Evolutionary conservation across 148 eudicot species (phyloP), one percentile per base, ranked within the genome.

Genomic region (Fagopyrum tataricum): DNA sequence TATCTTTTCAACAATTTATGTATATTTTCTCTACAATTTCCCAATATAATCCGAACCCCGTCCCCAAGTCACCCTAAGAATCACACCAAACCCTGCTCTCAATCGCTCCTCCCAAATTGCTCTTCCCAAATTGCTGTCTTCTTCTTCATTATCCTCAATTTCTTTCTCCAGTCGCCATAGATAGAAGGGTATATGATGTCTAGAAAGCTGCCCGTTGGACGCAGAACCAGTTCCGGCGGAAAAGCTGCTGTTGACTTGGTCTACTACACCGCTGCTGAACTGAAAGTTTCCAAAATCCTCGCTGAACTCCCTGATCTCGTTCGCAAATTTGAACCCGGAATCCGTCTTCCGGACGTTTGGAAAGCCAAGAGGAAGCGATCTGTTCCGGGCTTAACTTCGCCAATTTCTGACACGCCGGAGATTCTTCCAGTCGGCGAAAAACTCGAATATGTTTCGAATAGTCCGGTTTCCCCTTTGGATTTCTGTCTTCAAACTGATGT

Each of bases 11-110:
- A 64, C 43, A 39, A 37, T 4, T 64, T 64, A 31, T 31, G 37
- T 1, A 31, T 31, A 31, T 31, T 31, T 31, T 3, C 37, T 31
- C 37, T 31, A 31, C 37, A 31, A 31, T 31, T 31, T 31, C 37
- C 37, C 43, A n/a, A 64, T 64, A 64, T 31, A 64, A 37, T 64
- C 69, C 69, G 37, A 64, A 37, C 69, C 43, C 69, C 2, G 37
- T 1, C 37, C 37, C 37, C 37, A 31, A 31, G 37, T 31, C 1
- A 64, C 44, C 69, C 69, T 3, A 31, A 64, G 39, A 64, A 37
- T 64, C 69, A 64, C 69, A 64, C 37, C 69, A 42, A 43, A 64
- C 69, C 13, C 67, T 7, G 40, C 41, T 64, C 69, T 39, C 31
- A 9, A 64, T 64, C 42, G 37, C 69, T 37, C 18, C 37, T 64